Evolutionary conservation across 202 grass and related monocot genomes (phyloP).

Genomic region (Elaeis oleifera): DNA sequence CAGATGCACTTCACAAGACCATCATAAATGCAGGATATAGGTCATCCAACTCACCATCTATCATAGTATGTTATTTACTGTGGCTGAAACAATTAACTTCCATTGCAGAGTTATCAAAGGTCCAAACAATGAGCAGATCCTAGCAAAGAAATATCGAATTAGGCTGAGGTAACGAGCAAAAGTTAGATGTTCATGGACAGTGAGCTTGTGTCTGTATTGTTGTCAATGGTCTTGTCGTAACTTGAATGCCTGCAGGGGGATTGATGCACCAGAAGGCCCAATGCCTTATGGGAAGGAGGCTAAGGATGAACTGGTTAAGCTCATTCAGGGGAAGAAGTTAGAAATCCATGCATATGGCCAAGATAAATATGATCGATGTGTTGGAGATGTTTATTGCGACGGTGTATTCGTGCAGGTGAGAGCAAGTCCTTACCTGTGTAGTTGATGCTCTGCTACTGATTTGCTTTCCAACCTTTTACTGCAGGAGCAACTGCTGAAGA

Average conservation of each 20-base stretch:
- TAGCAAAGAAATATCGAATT: conserved; percentile 54
- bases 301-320: conserved; percentile 39
- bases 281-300: conserved; percentile 50
- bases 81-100: not conserved
- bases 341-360: conserved; percentile 40
- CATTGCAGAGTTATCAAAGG: conserved; percentile 15
- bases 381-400: conserved; percentile 53
- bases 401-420: conserved; percentile 54
- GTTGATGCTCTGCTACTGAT: conserved; percentile 1
- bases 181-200: too few species aligned
- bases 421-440: not conserved
- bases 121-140: conserved; percentile 23
- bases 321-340: conserved; percentile 35
- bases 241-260: conserved; percentile 38
- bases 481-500: conserved; percentile 50
- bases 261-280: conserved; percentile 60
- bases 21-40: conserved; percentile 36
- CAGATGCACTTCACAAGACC: conserved; percentile 23
- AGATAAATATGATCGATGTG: conserved; percentile 41
- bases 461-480: not conserved
- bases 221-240: not conserved
- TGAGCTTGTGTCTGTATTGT: too few species aligned
- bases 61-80: too few species aligned
- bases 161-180: conserved; percentile 43
- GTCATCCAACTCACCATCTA: conserved; percentile 12